Base-by-base conservation (phyloP, 306 rosid species). In the Begonia masoniana region DNA sequence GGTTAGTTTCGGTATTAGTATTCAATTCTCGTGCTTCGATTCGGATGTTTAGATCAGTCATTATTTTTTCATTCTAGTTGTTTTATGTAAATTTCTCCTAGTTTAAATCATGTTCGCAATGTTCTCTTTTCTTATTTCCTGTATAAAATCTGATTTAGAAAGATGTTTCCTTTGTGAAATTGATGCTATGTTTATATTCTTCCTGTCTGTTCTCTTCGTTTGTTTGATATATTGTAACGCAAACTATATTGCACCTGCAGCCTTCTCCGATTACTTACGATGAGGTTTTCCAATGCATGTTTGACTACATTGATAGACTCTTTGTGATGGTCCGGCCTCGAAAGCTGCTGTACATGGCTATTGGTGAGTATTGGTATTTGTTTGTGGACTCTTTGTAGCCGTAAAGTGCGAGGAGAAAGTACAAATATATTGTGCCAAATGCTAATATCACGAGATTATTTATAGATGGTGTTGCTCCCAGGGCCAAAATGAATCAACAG, bases 401-500 rank as follows among this genome's bases (percentile, higher is more conserved):
- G 6, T 19, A 15, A 56, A 21, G 13, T 53, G 15, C 2, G 13
- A 49, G 41, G n/a, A 48, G 19, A 51, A 50, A 13, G 47, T 13
- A 26, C 56, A 13, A 5, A 51, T 57, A 63, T 31, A 31, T 2
- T 31, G 39, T 31, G 39, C 39, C 39, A 31, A 31, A 31, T 31
- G 39, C 39, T 49, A 49, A 63, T 64, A 24, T 68, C 71, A 43
- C 59, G 15, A 50, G 52, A 42, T 52, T 41, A 60, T 48, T 68
- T 59, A 51, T 72, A 92, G 99, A 92, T 67, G 99, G 99, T 65
- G 99, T 92, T 78, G 99, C 99, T 47, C 99, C 99, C 2, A 81
- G 99, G 82, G 99, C 99, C n/a, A 92, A 92, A 69, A 92, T 92
- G 99, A 92, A 86, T 63, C 99, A 92, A 61, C 99, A 86, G 43